phyloP scores from a whole-genome alignment of 768 basidiomycete species.

The Lactarius trivialis region DNA sequence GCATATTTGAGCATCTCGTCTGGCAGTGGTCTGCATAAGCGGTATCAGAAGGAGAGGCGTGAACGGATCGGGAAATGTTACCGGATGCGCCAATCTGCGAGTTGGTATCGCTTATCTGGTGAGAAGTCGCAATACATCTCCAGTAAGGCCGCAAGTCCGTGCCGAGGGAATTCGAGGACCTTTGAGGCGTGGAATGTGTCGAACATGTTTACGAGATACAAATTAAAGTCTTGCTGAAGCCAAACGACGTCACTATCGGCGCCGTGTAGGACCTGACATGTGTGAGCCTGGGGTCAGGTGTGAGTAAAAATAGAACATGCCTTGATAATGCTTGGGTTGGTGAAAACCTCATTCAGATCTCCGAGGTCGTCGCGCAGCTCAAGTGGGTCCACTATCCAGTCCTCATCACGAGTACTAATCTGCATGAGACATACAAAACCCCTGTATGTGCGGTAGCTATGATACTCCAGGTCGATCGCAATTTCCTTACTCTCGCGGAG shows the following conservation, averaged over 20 bases:
- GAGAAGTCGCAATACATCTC: slow-evolving; percentile 85
- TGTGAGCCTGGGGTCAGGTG: background rate
- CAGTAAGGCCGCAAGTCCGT: slow-evolving; percentile 78
- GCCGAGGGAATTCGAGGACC: slow-evolving; percentile 74
- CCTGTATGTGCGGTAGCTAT: slow-evolving; percentile 74
- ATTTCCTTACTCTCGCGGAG: slow-evolving; percentile 68
- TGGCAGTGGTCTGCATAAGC: slow-evolving; percentile 58
- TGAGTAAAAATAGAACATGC: slow-evolving; percentile 34
- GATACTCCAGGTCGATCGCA: slow-evolving; percentile 93
- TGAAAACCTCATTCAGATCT: slow-evolving; percentile 75
- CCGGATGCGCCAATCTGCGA: slow-evolving; percentile 97
- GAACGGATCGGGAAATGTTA: slow-evolving; percentile 28
- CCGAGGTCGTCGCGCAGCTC: slow-evolving; percentile 67
- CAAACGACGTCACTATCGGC: slow-evolving; percentile 91
- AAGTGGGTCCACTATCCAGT: slow-evolving; percentile 84
- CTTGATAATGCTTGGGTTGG: slow-evolving; percentile 80
- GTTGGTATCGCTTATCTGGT: slow-evolving; percentile 92
- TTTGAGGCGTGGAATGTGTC: slow-evolving; percentile 96
- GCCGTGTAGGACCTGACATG: slow-evolving; percentile 79
- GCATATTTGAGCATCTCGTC: slow-evolving; percentile 89
- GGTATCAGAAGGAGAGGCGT: background rate
- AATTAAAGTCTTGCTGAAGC: slow-evolving; percentile 92
- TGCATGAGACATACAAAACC: slow-evolving; percentile 96
- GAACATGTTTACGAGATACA: slow-evolving; percentile 94
- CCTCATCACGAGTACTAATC: slow-evolving; percentile 72